Evolutionary conservation across 2,329 filamentous ascomycete genomes (phyloP), one percentile per base, ranked within the genome.

Genomic region (Aspergillus novoparasiticus): DNA sequence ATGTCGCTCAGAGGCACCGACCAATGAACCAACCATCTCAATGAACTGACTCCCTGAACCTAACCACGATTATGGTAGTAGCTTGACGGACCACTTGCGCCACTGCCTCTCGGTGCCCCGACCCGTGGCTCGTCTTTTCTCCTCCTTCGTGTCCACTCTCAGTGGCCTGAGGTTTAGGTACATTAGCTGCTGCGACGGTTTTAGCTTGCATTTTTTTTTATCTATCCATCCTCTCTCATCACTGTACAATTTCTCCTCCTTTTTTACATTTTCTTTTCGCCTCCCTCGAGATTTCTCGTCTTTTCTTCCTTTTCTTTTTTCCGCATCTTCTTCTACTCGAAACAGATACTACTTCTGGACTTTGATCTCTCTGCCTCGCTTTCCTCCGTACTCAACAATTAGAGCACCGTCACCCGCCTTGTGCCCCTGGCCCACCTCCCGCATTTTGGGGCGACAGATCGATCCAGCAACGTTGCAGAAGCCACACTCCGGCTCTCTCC

Each of bases 41-140:
- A 55, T 55, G 51, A 39, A 55, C 39, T 58, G 34, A 39, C 57
- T 58, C 48, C 50, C 43, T 55, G 41, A 56, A 56, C 51, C 51
- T 46, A 60, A 56, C 51, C 58, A 48, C 41, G 55, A 57, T 59
- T 53, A 59, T 28, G 54, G 50, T 57, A 56, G 59, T 54, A 61
- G 59, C 59, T 63, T 61, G 56, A 62, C 51, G 51, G 51, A 39
- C 54, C 45, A 67, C 63, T 66, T 64, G 67, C 68, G 69, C 67
- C 69, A 71, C 69, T 69, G 64, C 63, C 65, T 59, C 59, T 71
- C 48, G 59, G 63, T 64, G 59, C 62, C 64, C 65, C 66, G 64
- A 70, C 66, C 70, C 70, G 70, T 72, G 70, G 68, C 67, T 72
- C 68, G 61, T 68, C 58, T 50, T 53, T 63, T 63, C 63, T 66